Percentiles rank a stretch among this genome's conserved stretches.
These are phyloP conservation scores for Trichosporon ovoides DNA, from an alignment of 1,284 basidiomycete genomes.

Conservation along the genomic window DNA sequence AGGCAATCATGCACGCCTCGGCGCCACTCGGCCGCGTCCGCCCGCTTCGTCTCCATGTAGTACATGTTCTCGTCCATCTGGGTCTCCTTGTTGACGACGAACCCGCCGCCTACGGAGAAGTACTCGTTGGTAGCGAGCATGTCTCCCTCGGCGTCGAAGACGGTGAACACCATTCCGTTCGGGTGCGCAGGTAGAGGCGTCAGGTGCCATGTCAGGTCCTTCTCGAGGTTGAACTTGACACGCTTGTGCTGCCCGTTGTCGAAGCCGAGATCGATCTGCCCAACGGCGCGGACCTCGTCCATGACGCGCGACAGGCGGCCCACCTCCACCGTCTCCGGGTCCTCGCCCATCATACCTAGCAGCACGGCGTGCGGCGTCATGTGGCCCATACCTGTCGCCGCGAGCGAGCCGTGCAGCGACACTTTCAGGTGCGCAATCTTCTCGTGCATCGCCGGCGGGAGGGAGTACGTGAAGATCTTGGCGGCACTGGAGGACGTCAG, in stretches of 20 bases:
- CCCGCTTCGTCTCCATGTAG: conserved; percentile 90
- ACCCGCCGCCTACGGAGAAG: conserved; percentile 80
- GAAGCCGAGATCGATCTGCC: conserved; percentile 50
- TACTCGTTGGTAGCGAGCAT: conserved; percentile 92
- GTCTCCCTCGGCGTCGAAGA: conserved; percentile 72
- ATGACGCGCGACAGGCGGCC: conserved; percentile 30
- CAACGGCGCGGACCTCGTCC: conserved; percentile 29
- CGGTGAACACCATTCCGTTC: conserved; percentile 88
- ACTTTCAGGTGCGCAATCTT: conserved; percentile 77
- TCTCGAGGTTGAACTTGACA: conserved; percentile 77
- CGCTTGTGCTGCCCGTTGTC: conserved; percentile 65
- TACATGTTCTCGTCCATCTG: conserved; percentile 95
- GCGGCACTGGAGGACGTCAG: conserved; percentile 12
- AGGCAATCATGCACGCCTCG: conserved; percentile 55
- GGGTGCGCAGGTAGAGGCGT: conserved; percentile 52
- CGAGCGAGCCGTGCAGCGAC: conserved; percentile 60
- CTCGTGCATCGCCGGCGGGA: conserved; percentile 17
- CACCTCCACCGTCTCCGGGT: conserved; percentile 43
- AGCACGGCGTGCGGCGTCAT: conserved; percentile 91
- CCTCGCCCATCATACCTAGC: conserved; percentile 74
- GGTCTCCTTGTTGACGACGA: conserved; percentile 55
- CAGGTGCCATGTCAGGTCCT: conserved; percentile 61
- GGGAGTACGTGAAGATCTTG: conserved; percentile 24
- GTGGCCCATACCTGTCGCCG: conserved; percentile 66
- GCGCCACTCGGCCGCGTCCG: conserved; percentile 68